phyloP scores from a whole-genome alignment of 2,329 filamentous ascomycete species.

The Claviceps maximensis region DNA sequence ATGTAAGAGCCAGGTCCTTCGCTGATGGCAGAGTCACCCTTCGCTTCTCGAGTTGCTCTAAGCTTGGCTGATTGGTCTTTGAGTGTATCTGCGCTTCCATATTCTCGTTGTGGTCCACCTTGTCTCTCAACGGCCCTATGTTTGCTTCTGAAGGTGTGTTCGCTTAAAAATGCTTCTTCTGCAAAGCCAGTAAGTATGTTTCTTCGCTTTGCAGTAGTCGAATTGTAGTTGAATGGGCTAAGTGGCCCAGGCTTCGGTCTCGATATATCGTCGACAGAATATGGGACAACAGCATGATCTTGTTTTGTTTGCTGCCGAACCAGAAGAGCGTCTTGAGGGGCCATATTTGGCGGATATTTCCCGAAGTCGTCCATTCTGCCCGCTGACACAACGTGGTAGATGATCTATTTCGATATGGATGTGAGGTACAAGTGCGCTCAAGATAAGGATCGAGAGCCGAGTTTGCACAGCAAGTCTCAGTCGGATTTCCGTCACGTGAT shows the following conservation, averaged over 20 bases:
- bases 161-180: constrained; percentile 78
- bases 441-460: neutral
- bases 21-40: constrained; percentile 70
- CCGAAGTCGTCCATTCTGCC: constrained; percentile 44
- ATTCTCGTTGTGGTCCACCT: constrained; percentile 43
- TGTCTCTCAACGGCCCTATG: constrained; percentile 69
- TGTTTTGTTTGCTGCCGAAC: constrained; percentile 39
- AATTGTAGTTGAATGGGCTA: constrained; percentile 61
- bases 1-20: constrained; percentile 83
- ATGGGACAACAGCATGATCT: constrained; percentile 48
- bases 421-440: neutral
- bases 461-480: no score
- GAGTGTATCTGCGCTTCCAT: constrained; percentile 37
- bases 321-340: constrained; percentile 49
- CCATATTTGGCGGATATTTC: constrained; percentile 54
- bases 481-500: no score
- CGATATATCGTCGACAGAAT: constrained; percentile 60
- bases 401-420: neutral
- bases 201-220: constrained; percentile 55
- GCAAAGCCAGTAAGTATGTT: constrained; percentile 77
- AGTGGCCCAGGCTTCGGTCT: constrained; percentile 53
- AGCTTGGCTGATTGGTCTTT: constrained; percentile 61
- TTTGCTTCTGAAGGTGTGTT: constrained; percentile 77
- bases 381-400: neutral
- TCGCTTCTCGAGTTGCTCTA: constrained; percentile 66